Base-by-base conservation (phyloP, 495 filamentous ascomycete species). In the Talaromyces wortmannii region DNA sequence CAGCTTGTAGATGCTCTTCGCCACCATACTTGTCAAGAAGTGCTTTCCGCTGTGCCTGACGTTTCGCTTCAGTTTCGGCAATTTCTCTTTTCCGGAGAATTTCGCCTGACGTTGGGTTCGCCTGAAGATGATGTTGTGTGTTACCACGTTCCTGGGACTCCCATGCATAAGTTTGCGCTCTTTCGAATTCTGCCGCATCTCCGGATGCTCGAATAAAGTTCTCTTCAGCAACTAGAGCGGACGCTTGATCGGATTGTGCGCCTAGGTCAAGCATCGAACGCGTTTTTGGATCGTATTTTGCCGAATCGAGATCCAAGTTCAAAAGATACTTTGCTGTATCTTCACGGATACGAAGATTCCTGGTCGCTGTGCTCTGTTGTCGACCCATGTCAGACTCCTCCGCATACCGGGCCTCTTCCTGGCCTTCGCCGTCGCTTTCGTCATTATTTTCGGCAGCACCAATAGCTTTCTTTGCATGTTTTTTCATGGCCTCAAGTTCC, bases 301-400 rank as follows among this genome's bases (percentile, higher is more conserved):
- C 95, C 0, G 92, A 96, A 61, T 98, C 94, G 3, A 95, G 81
- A 61, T 97, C 94, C 5, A 98, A 79, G 63, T 97, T 97, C 0
- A 97, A 76, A 6, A 98, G 74, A 66, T 98, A 98, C 66, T 97
- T 97, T n/a, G 94, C 94, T 5, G 94, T 97, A 68, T 98, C 94
- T 73, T 98, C 94, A 63, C 94, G 83, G 57, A 98, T 83, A 52
- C 94, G 82, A 57, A 98, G 79, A 61, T 97, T 92, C 58, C 90
- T 81, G 5, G 92, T 95, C n/a, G 87, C 82, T 3, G 90, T 96
- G 49, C 84, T 86, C 67, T 96, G 92, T 52, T 95, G 83, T 56
- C 88, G 79, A 16, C 92, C 92, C 88, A 97, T 95, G 64, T 96
- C 91, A n/a, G 90, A 90, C 67, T 97, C 94, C 66, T 95, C 94